A percentile compares a stretch with the other conserved stretches of the same genome.
Conservation (phyloP, 805 yeast species). For the Candida ovalis region DNA sequence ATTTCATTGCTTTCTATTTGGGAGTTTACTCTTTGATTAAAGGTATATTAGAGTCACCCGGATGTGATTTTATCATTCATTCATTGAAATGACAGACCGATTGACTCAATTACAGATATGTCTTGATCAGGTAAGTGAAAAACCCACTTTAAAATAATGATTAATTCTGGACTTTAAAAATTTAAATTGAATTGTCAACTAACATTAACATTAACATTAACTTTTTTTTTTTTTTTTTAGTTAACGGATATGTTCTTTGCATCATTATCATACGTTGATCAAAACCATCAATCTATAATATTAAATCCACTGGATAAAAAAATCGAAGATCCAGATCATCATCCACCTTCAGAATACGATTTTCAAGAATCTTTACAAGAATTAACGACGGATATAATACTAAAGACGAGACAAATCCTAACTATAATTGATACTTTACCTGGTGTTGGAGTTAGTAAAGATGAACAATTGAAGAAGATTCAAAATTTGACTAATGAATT, state of each 20-base stretch:
- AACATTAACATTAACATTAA: too few relatives aligned
- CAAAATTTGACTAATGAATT: constrained; percentile 60
- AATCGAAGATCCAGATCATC: constrained; percentile 58
- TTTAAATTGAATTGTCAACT: too few relatives aligned
- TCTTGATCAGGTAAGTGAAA: constrained; percentile 57
- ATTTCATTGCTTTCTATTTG: too few relatives aligned
- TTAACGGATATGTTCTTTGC: constrained; percentile 78
- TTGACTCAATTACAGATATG: constrained; percentile 87
- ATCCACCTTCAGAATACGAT: constrained; percentile 34
- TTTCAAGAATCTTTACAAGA: constrained; percentile 58
- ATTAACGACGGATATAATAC: constrained; percentile 75
- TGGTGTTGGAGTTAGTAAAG: constrained; percentile 83
- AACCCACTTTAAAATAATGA: neutral
- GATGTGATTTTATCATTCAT: neutral
- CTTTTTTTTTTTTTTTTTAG: constrained; percentile 25
- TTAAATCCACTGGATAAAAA: constrained; percentile 47
- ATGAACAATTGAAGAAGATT: constrained; percentile 65
- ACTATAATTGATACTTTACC: constrained; percentile 86
- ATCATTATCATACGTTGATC: constrained; percentile 73
- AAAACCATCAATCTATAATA: constrained; percentile 61
- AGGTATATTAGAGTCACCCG: too few relatives aligned
- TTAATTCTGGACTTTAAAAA: constrained; percentile 3
- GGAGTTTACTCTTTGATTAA: too few relatives aligned
- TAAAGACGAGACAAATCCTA: constrained; percentile 82
- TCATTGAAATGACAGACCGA: constrained; percentile 65